A percentile compares a stretch with the other conserved stretches of the same genome.
Conservation (phyloP, 768 basidiomycete species). For the Daedaleopsis sinensis region DNA sequence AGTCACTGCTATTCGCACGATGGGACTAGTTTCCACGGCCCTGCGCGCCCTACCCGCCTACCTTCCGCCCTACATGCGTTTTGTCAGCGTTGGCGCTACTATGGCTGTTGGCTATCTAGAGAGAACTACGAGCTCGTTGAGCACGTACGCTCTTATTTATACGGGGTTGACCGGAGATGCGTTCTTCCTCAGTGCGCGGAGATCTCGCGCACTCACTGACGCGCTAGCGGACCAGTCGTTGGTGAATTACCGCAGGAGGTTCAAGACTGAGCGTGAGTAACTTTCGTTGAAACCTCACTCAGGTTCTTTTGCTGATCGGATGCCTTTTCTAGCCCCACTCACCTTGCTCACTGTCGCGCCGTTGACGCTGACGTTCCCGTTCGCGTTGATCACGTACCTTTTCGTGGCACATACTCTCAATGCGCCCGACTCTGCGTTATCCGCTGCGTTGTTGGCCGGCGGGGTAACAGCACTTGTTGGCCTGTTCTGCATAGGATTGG, state of each 20-base stretch:
- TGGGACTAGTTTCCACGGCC: constrained; percentile 51
- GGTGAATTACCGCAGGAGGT: constrained; percentile 47
- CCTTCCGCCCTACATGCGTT: constrained; percentile 48
- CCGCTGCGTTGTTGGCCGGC: constrained; percentile 76
- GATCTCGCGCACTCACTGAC: constrained; percentile 58
- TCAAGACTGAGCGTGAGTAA: constrained; percentile 61
- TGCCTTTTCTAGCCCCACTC: constrained; percentile 51
- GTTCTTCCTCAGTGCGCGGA: constrained; percentile 53
- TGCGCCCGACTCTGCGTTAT: constrained; percentile 72
- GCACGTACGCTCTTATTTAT: constrained; percentile 60
- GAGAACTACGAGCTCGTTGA: constrained; percentile 52
- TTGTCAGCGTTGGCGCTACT: constrained; percentile 38
- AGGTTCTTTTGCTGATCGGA: neutral
- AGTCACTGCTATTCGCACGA: constrained; percentile 67
- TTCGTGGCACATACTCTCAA: constrained; percentile 83
- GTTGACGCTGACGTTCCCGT: constrained; percentile 78
- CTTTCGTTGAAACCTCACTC: neutral
- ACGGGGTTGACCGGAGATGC: constrained; percentile 57
- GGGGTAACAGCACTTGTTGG: constrained; percentile 82
- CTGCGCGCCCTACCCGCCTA: constrained; percentile 61
- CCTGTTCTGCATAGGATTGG: constrained; percentile 79
- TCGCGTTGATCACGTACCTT: constrained; percentile 81
- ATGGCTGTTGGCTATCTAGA: constrained; percentile 49
- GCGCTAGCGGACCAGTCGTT: constrained; percentile 50
- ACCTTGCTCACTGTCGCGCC: constrained; percentile 78